Evolutionary conservation across 352 stramenopile genomes (phyloP).

Genomic region (Pythium scleroteichum): DNA sequence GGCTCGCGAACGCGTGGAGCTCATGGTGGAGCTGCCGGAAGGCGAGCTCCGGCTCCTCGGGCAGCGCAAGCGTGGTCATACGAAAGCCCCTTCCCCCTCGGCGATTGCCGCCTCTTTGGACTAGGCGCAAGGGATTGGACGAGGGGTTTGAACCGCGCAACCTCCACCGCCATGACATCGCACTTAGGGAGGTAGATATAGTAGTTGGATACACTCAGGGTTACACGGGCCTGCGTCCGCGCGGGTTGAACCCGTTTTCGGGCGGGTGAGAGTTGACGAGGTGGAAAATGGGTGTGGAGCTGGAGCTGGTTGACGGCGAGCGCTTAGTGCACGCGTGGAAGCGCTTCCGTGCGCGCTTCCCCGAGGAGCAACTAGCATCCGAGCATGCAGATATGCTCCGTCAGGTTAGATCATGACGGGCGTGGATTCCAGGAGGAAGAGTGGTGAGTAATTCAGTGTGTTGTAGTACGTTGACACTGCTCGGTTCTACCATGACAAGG

Average conservation of each 20-base stretch:
- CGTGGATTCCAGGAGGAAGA: neutral
- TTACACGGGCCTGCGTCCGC: constrained; percentile 10
- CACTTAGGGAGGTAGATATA: constrained; percentile 3
- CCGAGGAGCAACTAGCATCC: constrained; percentile 22
- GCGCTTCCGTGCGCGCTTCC: constrained; percentile 44
- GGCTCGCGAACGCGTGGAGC: constrained; percentile 59
- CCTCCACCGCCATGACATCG: constrained; percentile 19
- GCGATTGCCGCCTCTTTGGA: constrained; percentile 4
- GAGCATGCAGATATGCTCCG: constrained; percentile 26
- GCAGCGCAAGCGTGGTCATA: constrained; percentile 34
- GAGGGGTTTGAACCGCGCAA: constrained; percentile 18
- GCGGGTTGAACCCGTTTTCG: constrained; percentile 3
- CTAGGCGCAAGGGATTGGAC: constrained; percentile 19
- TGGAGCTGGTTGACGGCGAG: constrained; percentile 40
- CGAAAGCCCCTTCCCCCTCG: neutral
- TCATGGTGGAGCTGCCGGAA: constrained; percentile 78
- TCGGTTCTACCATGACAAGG: constrained; percentile 23
- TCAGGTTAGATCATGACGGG: constrained; percentile 9
- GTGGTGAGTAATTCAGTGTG: neutral
- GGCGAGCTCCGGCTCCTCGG: constrained; percentile 58
- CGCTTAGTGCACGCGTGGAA: constrained; percentile 66
- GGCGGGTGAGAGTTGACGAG: constrained; percentile 6
- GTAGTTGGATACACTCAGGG: constrained; percentile 1
- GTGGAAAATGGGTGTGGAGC: constrained; percentile 7
- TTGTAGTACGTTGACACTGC: constrained; percentile 21